A percentile compares a stretch with the other conserved stretches of the same genome.
phyloP scores from a whole-genome alignment of 331 rosid species.

The Acacia pycnantha region DNA sequence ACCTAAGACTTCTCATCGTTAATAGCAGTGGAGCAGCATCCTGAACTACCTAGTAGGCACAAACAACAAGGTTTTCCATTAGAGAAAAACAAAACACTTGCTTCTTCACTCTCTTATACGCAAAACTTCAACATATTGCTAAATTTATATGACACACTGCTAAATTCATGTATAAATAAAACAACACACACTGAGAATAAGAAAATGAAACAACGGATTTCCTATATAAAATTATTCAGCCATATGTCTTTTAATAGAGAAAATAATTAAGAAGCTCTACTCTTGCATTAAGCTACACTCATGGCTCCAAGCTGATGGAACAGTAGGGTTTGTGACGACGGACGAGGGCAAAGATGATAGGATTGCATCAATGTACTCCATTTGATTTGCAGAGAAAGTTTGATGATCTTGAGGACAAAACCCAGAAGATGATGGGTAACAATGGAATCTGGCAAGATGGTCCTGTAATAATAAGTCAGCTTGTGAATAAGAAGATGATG shows the following conservation, averaged over 20 bases:
- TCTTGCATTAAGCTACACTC: constrained; percentile 2
- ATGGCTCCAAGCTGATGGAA: constrained; percentile 42
- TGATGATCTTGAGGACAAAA: constrained; percentile 28
- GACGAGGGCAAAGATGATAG: constrained; percentile 48
- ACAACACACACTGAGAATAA: not conserved
- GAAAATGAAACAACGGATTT: not conserved
- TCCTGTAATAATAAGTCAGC: constrained; percentile 28
- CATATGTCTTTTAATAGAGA: not conserved
- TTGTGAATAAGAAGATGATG: constrained; percentile 30
- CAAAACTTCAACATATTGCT: constrained; percentile 32
- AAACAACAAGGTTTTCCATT: constrained; percentile 40
- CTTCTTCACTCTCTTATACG: constrained; percentile 27
- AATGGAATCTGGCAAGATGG: constrained; percentile 29
- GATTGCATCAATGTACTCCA: constrained; percentile 56
- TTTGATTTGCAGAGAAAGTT: constrained; percentile 35
- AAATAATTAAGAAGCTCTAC: constrained; percentile 14
- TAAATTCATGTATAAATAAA: not conserved
- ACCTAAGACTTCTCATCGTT: constrained; percentile 21
- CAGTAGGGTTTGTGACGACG: constrained; percentile 38
- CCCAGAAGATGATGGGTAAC: constrained; percentile 7
- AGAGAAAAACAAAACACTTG: constrained; percentile 18
- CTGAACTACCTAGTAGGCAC: constrained; percentile 46
- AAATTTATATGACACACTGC: constrained; percentile 11
- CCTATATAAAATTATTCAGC: constrained; percentile 23
- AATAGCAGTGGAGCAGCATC: constrained; percentile 24